Conservation (phyloP, 257 asterid genomes). For the Prunella vulgaris region DNA sequence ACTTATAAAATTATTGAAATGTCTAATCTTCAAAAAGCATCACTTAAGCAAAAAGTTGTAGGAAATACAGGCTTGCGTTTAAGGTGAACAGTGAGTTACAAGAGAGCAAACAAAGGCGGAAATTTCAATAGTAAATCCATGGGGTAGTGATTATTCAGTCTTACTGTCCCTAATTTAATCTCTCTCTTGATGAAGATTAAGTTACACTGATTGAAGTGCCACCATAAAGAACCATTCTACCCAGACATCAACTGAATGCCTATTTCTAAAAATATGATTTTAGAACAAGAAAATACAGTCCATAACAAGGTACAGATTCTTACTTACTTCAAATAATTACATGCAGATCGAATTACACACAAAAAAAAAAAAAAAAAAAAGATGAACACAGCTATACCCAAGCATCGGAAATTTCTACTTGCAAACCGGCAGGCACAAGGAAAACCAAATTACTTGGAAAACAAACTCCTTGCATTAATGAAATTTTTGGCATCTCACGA, state of each 20-base stretch:
- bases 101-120: not conserved
- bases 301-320: not conserved
- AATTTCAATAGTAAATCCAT: not conserved
- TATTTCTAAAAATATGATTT: not conserved
- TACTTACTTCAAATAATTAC: constrained; percentile 2
- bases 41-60: not conserved
- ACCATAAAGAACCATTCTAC: not conserved
- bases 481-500: not conserved
- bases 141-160: not conserved
- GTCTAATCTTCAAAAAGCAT: not conserved
- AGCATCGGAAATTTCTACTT: not conserved
- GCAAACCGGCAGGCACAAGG: not conserved
- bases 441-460: not conserved
- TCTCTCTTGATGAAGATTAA: not conserved
- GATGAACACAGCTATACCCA: not conserved
- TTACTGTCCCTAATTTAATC: not conserved
- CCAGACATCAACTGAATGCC: not conserved
- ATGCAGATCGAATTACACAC: not conserved
- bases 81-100: not conserved
- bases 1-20: not conserved
- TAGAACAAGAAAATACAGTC: not conserved
- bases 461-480: not conserved
- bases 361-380: no score
- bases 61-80: not conserved
- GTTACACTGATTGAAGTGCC: not conserved